Evolutionary conservation across 768 basidiomycete genomes (phyloP).

Genomic region (Termitomyces sp.): DNA sequence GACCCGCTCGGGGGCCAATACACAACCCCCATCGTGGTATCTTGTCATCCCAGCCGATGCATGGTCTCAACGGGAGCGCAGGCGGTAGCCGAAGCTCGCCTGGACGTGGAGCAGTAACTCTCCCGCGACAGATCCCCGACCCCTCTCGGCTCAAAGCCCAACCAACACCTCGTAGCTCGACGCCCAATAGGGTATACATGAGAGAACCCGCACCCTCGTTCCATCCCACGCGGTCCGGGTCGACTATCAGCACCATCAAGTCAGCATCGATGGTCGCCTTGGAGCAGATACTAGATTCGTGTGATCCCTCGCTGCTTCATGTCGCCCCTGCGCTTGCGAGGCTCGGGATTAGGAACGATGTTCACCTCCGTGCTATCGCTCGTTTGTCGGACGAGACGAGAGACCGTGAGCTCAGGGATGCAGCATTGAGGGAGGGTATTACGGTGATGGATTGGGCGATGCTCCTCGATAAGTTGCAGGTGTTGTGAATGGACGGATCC

Average conservation of each 20-base stretch:
- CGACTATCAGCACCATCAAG: slow-evolving; percentile 39
- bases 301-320: slow-evolving; percentile 62
- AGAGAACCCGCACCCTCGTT: slow-evolving; percentile 20
- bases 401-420: slow-evolving; percentile 65
- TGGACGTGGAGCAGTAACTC: slow-evolving; percentile 7
- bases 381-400: slow-evolving; percentile 60
- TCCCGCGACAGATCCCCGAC: slow-evolving; percentile 6
- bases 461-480: slow-evolving; percentile 58
- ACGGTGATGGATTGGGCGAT: slow-evolving; percentile 80
- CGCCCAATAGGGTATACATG: slow-evolving; percentile 10
- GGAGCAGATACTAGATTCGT: slow-evolving; percentile 51
- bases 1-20: neutral
- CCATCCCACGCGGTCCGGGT: slow-evolving; percentile 33
- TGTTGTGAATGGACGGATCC: slow-evolving; percentile 13
- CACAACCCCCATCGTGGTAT: neutral
- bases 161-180: slow-evolving; percentile 14
- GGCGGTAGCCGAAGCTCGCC: slow-evolving; percentile 2
- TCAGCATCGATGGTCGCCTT: slow-evolving; percentile 34
- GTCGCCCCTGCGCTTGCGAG: slow-evolving; percentile 49
- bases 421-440: slow-evolving; percentile 61
- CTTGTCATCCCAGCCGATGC: neutral
- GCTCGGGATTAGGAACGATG: slow-evolving; percentile 54
- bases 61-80: neutral
- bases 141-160: slow-evolving; percentile 1
- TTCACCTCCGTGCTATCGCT: slow-evolving; percentile 59